Evolutionary conservation across 2,329 filamentous ascomycete species (phyloP), one percentile per base, ranked within the genome.

Genomic region (Talaromyces rugulosus): DNA sequence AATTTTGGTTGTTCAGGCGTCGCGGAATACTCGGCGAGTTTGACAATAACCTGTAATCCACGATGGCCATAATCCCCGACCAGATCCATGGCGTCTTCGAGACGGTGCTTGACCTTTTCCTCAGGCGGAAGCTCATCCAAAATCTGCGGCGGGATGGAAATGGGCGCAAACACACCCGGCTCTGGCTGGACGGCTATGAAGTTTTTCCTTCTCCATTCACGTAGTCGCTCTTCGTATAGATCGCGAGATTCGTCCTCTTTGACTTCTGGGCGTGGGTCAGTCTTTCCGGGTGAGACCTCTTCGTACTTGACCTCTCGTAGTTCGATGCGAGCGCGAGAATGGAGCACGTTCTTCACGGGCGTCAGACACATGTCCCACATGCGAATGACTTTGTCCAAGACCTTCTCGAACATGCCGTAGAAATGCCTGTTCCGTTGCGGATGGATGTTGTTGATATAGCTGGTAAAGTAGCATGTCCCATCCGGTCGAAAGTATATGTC

Each of bases 11-110:
- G 80, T 18, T 84, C 82, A 0, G 87, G 87, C 0, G 81, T 85
- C 0, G 89, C 76, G 50, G 87, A 78, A 57, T 88, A 83, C 40
- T 80, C 82, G 1, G 84, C 80, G 65, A 90, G 76, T 68, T 89
- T 88, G 34, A 88, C 81, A 56, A 89, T 85, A 40, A 89, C 72
- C 66, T 90, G 87, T 3, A 89, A 68, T 2, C 82, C 81, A 5
- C 71, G 69, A 1, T 77, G 67, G 8, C 70, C 66, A 63, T 78
- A 82, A n/a, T 76, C 66, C 8, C 70, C 62, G 33, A 66, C 67
- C n/a, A 77, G 66, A n/a, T 71, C 65, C 36, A 76, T 67, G 4
- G 67, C 55, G 12, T 66, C 66, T 51, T 70, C 66, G 30, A 74
- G 67, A 1, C 72, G 66, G 34, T 74, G 68, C 2, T 69, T 63